These are phyloP conservation scores for Coemansia sp. DNA, from an alignment of 192 early-diverging fungal species.

Conservation along the genomic window DNA sequence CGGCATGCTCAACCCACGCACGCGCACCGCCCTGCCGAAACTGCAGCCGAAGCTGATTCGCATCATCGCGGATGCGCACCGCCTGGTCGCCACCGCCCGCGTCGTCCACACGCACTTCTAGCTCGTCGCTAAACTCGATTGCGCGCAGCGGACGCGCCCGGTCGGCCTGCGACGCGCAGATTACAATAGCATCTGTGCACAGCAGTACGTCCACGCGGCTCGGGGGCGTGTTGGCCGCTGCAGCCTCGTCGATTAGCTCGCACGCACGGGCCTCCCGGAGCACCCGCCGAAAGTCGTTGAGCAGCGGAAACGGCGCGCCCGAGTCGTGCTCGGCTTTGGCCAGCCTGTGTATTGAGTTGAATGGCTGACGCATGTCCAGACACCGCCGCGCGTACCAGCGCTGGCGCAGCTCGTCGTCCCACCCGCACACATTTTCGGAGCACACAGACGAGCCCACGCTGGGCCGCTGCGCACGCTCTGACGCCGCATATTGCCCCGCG, in stretches of 20 bases:
- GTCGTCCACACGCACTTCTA: constrained; percentile 16
- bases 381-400: constrained; percentile 46
- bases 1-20: constrained; percentile 26
- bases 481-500: neutral
- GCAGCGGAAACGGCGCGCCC: constrained; percentile 24
- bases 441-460: constrained; percentile 15
- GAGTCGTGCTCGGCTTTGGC: constrained; percentile 36
- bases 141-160: constrained; percentile 21
- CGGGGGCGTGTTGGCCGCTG: neutral
- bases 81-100: neutral
- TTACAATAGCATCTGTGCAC: constrained; percentile 35
- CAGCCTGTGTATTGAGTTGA: constrained; percentile 37
- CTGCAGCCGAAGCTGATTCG: neutral
- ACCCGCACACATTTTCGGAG: constrained; percentile 4
- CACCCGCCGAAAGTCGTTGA: constrained; percentile 42
- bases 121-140: constrained; percentile 30
- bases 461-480: neutral
- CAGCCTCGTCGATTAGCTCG: neutral
- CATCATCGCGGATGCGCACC: constrained; percentile 12
- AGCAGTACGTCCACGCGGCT: constrained; percentile 21
- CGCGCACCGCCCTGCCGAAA: constrained; percentile 28
- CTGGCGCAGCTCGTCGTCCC: constrained; percentile 42
- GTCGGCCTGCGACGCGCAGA: constrained; percentile 7
- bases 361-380: constrained; percentile 35
- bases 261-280: constrained; percentile 17